Evolutionary conservation across 345 rosid species (phyloP), one percentile per base, ranked within the genome.

Genomic region (Salix exigua): DNA sequence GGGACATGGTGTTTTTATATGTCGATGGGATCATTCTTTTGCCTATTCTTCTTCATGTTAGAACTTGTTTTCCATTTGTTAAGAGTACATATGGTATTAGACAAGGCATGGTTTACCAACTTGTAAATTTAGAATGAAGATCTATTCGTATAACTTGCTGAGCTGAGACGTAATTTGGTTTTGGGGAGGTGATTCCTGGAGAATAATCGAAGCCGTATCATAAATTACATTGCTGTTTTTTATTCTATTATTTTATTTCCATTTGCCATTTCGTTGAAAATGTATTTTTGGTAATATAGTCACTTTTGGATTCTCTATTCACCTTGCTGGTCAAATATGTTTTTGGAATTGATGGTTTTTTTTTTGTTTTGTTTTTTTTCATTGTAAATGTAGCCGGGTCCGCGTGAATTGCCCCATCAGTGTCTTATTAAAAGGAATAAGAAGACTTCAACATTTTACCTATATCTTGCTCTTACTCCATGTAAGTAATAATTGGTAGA

Each of bases 371-470:
- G n/a, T n/a, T 26, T 58, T 26, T 63, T 31, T 74, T 30, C 72
- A 26, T 73, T 72, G 28, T 70, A 68, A 82, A 68, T 88, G 89
- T 91, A 93, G 96, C 87, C 94, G 38, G 98, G 97, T 74, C 97
- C 98, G 0, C 78, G 83, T 7, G 92, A 89, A 16, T 71, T 75
- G 42, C 87, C 92, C 1, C 89, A 92, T 77, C 95, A 89, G 66
- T 94, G 97, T 81, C 83, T 94, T 68, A 90, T 92, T 72, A 91
- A 75, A 84, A 85, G 97, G 84, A 87, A 84, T 80, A 89, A 88
- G 89, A 90, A 85, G 87, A 90, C 85, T 25, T 89, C 94, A 7
- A 92, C 97, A 0, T 92, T 91, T 74, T 91, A 72, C 86, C 90
- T 92, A 75, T 88, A 86, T 85, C 97, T 94, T 37, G 87, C 93